Evolutionary conservation across 768 basidiomycete species (phyloP).

Genomic region (Suillus hirtellus): DNA sequence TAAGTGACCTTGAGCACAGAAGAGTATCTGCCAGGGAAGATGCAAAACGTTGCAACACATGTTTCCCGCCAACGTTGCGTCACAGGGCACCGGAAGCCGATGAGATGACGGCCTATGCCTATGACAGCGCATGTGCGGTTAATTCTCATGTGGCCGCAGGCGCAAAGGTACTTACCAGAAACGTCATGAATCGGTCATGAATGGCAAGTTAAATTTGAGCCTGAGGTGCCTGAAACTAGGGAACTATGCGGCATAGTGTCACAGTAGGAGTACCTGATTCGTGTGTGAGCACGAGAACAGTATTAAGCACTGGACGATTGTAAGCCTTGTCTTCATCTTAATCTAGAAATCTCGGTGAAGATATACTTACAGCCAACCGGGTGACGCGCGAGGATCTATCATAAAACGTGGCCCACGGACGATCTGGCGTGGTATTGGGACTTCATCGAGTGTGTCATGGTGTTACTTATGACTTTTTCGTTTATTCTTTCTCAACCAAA

Average conservation of each 20-base stretch:
- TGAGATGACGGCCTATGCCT: neutral
- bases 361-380: neutral
- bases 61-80: conserved; percentile 11
- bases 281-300: neutral
- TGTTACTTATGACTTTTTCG: neutral
- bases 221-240: conserved; percentile 2
- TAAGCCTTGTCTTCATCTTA: neutral
- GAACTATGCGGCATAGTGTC: neutral
- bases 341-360: neutral
- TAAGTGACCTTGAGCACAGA: neutral
- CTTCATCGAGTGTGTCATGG: neutral
- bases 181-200: neutral
- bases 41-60: neutral
- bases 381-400: neutral
- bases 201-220: conserved; percentile 1
- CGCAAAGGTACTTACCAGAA: conserved; percentile 2
- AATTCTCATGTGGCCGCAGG: conserved; percentile 7
- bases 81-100: conserved; percentile 10
- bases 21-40: neutral
- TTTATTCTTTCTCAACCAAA: neutral
- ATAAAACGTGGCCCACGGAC: neutral
- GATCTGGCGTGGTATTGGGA: neutral
- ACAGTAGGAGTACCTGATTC: neutral
- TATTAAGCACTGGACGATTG: neutral
- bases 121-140: neutral